Evolutionary conservation across 441 rosid species (phyloP), one percentile per base, ranked within the genome.

Genomic region (Capsella rubella): DNA sequence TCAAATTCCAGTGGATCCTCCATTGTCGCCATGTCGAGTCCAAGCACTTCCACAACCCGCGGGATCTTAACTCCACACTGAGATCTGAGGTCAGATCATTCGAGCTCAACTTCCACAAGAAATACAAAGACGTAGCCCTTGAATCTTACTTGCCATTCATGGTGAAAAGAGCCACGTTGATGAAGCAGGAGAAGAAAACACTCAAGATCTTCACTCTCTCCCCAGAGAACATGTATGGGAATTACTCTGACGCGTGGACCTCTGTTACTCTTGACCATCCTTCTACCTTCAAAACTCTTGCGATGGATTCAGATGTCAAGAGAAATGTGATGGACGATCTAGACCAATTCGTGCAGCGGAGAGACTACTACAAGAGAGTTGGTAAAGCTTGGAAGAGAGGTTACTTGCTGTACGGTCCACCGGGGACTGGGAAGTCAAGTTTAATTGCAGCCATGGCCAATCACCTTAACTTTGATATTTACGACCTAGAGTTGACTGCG

Each of bases 321-420:
- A 53, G 56, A 5, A 74, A 8, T 25, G 80, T 92, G 7, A 37
- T 86, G 67, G 62, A 80, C 3, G 91, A 92, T 64, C 81, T 92
- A 11, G 88, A 87, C 35, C 78, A 84, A 72, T 88, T 85, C 42
- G 78, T 85, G 49, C 74, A 67, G 67, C 77, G 96, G 39, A 88
- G 62, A 37, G 90, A 89, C 8, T 86, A 63, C 15, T 89, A 90
- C 32, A 85, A 66, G 76, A 86, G 74, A 45, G 89, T 86, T 0
- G 91, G 92, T 3, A 88, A 86, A 81, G 92, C 92, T 28, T 87
- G 91, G 92, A 91, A 91, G 71, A 81, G 93, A 55, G 93, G 89
- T 13, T 88, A 87, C 46, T 74, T 92, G 77, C 67, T 88, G 70
- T 84, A 81, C 18, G 95, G 87, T 8, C 95, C 89, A 3, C 89